Base-by-base conservation (phyloP, 2,329 filamentous ascomycete species). In the Fusarium sp. region DNA sequence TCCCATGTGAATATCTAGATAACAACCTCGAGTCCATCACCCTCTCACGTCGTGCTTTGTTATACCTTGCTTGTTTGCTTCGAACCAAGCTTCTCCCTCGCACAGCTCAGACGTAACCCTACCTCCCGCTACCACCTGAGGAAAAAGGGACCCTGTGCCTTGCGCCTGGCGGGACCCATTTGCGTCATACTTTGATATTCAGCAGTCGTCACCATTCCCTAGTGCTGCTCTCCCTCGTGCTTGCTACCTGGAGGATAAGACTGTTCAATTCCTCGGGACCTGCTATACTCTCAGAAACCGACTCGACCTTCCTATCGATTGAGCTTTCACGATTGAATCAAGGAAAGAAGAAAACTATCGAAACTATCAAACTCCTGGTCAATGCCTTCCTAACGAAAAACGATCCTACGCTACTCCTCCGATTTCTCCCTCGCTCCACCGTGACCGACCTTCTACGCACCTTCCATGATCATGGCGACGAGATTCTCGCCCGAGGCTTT, bases 401-500 rank as follows among this genome's bases (percentile, higher is more conserved):
- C 36, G 55, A 71, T 58, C 46, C 49, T 31, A 63, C 60, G 55
- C 60, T 61, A 36, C 59, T 58, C 40, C 65, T 57, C 64, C 69
- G 50, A 70, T 56, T 65, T 61, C 66, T 70, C 67, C 63, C 58
- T 65, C 63, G 42, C 53, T 69, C 60, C 56, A 55, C 51, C 38
- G 44, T 42, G 25, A 55, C 61, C 57, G 29, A 61, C 44, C 56
- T 71, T 46, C 18, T 29, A 59, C 70, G 54, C 36, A 36, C 42
- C 64, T 61, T 65, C 57, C 66, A 65, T 62, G 65, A 72, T 67
- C 59, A 74, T 74, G 73, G 63, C 73, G 53, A 61, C 70, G 54
- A 72, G 70, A 40, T 57, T 76, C 46, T 71, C 69, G 25, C 65
- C 74, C 51, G 73, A 75, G 55, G 71, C 74, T 50, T 76, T 76